Conservation (phyloP, 2,329 filamentous ascomycete genomes). For the Phaeoacremonium minimum region DNA sequence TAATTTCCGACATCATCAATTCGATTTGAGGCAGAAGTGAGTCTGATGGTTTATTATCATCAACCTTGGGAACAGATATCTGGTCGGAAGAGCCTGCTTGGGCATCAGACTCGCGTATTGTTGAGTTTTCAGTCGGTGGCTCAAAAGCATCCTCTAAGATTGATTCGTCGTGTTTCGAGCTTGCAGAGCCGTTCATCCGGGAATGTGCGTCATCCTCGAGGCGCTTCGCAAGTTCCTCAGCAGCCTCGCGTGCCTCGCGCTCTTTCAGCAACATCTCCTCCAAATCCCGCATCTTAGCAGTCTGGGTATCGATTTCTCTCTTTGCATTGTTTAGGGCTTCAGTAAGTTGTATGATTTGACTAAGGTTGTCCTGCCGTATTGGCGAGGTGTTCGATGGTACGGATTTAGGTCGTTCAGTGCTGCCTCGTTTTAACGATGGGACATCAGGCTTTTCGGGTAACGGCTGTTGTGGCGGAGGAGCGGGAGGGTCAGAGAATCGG, state of each 20-base stretch:
- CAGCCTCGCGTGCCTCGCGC: constrained; percentile 73
- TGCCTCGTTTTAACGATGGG: constrained; percentile 67
- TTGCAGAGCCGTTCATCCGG: constrained; percentile 32
- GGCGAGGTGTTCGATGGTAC: constrained; percentile 50
- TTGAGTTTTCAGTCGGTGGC: constrained; percentile 29
- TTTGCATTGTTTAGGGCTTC: constrained; percentile 81
- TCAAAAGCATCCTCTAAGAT: constrained; percentile 43
- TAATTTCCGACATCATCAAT: constrained; percentile 73
- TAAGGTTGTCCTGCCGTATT: constrained; percentile 53
- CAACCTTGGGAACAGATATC: too few species aligned
- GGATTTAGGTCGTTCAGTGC: constrained; percentile 70
- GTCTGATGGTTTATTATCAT: too few species aligned
- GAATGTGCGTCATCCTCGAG: constrained; percentile 53
- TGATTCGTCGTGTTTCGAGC: constrained; percentile 28
- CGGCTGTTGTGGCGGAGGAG: constrained; percentile 88
- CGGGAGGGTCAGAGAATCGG: constrained; percentile 87
- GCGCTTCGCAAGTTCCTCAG: constrained; percentile 75
- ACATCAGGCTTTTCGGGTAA: constrained; percentile 89
- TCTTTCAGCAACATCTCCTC: constrained; percentile 77
- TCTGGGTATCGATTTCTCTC: constrained; percentile 82
- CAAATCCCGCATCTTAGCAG: constrained; percentile 72
- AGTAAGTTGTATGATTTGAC: constrained; percentile 78
- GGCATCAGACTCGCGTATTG: too few species aligned
- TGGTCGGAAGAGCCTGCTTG: too few species aligned
- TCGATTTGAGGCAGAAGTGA: constrained; percentile 67